Base-by-base conservation (phyloP, 2,329 filamentous ascomycete genomes). In the Sclerotiophoma versabilis region DNA sequence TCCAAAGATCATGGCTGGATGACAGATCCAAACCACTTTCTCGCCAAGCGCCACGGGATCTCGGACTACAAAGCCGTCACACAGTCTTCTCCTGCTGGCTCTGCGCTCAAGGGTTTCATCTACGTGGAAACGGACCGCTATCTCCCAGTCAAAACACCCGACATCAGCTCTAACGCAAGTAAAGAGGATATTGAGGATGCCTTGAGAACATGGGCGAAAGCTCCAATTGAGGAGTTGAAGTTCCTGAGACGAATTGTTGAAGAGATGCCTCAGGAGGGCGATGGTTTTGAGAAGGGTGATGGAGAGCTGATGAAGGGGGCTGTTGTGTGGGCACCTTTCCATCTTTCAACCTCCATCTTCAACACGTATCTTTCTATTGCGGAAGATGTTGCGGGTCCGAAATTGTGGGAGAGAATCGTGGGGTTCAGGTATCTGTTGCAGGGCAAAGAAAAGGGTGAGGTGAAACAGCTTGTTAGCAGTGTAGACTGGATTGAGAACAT, bases 401-500 rank as follows among this genome's bases (percentile, higher is more conserved):
- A 73, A 38, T 81, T 84, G 14, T 95, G 86, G 87, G 65, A 67
- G 37, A 86, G 85, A 72, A 80, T 96, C 23, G 87, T 86, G 55
- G 93, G 93, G 0, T 92, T 96, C 68, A 80, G 93, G 42, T 96
- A 92, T 72, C 77, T 97, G 55, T 76, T 96, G 42, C 92, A 96
- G 60, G 75, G 71, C 5, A 77, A 64, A n/a, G 68, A 73, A 1
- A 68, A 71, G 33, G 58, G 64, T 1, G 65, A 65, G 11, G 76
- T 82, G 44, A 58, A 64, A 43, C 45, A 30, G 5, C 38, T 80
- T 2, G 73, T 77, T 1, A 53, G 63, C 19, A 66, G 70, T n/a
- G 64, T 65, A 10, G 51, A 56, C 11, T 79, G 77, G 59, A 50
- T 75, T 8, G 36, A 52, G 12, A 79, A 90, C 80, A 66, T 93